These are phyloP conservation scores for Colletotrichum sp. DNA, from an alignment of 2,329 filamentous ascomycete species.

Conservation along the genomic window DNA sequence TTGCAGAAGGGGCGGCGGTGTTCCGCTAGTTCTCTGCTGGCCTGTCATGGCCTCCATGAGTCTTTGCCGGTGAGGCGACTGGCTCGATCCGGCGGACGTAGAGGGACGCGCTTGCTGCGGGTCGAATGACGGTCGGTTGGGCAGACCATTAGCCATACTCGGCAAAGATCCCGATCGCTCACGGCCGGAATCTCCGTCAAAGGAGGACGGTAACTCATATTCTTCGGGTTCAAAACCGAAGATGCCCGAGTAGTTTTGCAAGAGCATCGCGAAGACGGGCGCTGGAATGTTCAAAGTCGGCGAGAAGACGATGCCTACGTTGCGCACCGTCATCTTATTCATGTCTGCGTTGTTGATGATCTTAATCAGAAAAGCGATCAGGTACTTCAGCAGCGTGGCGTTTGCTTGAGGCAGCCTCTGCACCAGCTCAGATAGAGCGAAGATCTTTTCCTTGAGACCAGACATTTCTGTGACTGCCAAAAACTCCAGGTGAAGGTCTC, in stretches of 20 bases:
- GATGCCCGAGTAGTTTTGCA: conserved; percentile 87
- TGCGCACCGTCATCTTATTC: conserved; percentile 98
- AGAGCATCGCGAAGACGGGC: conserved; percentile 90
- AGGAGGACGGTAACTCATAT: conserved; percentile 59
- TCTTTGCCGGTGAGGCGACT: conserved; percentile 58
- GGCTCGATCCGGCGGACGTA: conserved; percentile 49
- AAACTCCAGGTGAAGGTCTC: conserved; percentile 90
- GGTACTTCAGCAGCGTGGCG: conserved; percentile 78
- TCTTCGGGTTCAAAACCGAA: conserved; percentile 76
- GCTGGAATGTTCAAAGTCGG: conserved; percentile 96
- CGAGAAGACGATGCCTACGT: conserved; percentile 97
- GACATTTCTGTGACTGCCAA: conserved; percentile 81
- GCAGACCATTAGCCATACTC: conserved; percentile 24
- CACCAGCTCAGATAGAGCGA: conserved; percentile 77
- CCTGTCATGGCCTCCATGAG: conserved; percentile 45
- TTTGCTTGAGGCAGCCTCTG: conserved; percentile 82
- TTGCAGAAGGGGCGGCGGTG: conserved; percentile 53
- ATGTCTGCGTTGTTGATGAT: conserved; percentile 88
- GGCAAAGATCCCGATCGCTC: conserved; percentile 28
- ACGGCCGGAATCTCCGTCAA: conserved; percentile 27
- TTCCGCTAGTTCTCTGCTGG: conserved; percentile 37
- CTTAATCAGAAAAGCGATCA: conserved; percentile 87
- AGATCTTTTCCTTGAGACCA: conserved; percentile 77
- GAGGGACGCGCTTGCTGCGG: conserved; percentile 48
- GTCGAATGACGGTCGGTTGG: conserved; percentile 30